These are phyloP conservation scores for Violaceomyces palustris DNA, from an alignment of 1,284 basidiomycete species.

Conservation along the genomic window DNA sequence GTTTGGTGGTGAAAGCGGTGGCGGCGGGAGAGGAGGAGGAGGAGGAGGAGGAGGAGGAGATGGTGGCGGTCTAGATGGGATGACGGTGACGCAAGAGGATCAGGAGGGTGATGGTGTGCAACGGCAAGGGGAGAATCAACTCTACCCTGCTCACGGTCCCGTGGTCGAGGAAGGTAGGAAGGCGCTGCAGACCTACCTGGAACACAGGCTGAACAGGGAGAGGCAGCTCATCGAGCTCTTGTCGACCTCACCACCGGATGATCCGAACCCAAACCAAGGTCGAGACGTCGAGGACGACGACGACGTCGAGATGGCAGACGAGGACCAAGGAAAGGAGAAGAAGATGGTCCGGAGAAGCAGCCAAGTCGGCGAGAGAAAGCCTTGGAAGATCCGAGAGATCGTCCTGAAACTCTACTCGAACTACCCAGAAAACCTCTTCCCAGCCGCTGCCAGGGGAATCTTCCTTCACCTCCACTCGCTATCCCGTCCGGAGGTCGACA, in stretches of 20 bases:
- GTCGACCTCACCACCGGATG: slow-evolving; percentile 56
- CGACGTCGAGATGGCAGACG: not conserved
- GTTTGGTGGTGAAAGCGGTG: no score
- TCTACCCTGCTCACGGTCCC: slow-evolving; percentile 87
- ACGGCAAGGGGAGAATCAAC: slow-evolving; percentile 40
- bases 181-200: slow-evolving; percentile 68
- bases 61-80: no score
- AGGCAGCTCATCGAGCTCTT: slow-evolving; percentile 68
- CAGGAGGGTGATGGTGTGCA: not conserved
- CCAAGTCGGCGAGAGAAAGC: slow-evolving; percentile 5
- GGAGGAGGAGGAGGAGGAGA: no score
- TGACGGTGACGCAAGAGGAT: not conserved
- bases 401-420: slow-evolving; percentile 61
- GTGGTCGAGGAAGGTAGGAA: slow-evolving; percentile 61
- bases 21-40: no score
- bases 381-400: slow-evolving; percentile 43
- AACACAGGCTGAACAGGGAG: slow-evolving; percentile 77
- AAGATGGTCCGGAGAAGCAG: slow-evolving; percentile 15
- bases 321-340: not conserved
- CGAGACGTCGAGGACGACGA: not conserved
- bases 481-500: slow-evolving; percentile 14
- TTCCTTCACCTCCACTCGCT: slow-evolving; percentile 72
- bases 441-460: slow-evolving; percentile 67
- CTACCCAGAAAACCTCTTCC: slow-evolving; percentile 65
- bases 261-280: slow-evolving; percentile 53